Evolutionary conservation across 2,329 filamentous ascomycete species (phyloP).

Genomic region (Didymella segeticola): DNA sequence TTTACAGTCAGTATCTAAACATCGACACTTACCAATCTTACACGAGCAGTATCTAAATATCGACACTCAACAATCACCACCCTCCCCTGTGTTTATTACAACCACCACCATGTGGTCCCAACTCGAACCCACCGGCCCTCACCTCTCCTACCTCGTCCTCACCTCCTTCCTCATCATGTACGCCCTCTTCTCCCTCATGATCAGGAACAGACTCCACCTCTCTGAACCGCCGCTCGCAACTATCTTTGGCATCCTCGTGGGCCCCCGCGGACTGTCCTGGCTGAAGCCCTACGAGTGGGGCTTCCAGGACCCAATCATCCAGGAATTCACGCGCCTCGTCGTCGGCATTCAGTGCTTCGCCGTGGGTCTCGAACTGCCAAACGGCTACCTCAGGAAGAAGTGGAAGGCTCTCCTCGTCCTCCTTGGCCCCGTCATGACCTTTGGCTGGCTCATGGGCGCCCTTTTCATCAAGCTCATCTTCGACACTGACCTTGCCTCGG

Average conservation of each 20-base stretch:
- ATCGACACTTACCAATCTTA: no score
- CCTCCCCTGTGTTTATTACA: no score
- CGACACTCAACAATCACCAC: no score
- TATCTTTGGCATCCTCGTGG: slow-evolving; percentile 54
- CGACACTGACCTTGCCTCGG: slow-evolving; percentile 53
- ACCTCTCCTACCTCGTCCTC: slow-evolving; percentile 54
- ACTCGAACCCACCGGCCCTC: slow-evolving; percentile 55
- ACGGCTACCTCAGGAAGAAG: slow-evolving; percentile 57
- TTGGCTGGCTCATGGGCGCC: slow-evolving; percentile 57
- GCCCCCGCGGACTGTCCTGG: slow-evolving; percentile 50
- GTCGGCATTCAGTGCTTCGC: slow-evolving; percentile 54
- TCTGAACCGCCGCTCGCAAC: slow-evolving; percentile 58
- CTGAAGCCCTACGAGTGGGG: slow-evolving; percentile 53
- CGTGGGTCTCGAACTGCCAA: slow-evolving; percentile 49
- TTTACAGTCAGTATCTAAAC: neutral
- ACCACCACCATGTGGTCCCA: slow-evolving; percentile 47
- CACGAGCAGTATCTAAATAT: no score
- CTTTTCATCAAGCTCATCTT: slow-evolving; percentile 57
- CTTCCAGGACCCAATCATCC: slow-evolving; percentile 50
- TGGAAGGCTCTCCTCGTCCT: slow-evolving; percentile 60
- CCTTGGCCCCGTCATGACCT: slow-evolving; percentile 60
- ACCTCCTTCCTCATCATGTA: slow-evolving; percentile 56
- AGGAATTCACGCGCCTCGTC: slow-evolving; percentile 54
- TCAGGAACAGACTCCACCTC: slow-evolving; percentile 57
- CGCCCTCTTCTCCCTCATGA: slow-evolving; percentile 54